Evolutionary conservation across 2,329 filamentous ascomycete genomes (phyloP).

Genomic region (Diaporthe australafricana): DNA sequence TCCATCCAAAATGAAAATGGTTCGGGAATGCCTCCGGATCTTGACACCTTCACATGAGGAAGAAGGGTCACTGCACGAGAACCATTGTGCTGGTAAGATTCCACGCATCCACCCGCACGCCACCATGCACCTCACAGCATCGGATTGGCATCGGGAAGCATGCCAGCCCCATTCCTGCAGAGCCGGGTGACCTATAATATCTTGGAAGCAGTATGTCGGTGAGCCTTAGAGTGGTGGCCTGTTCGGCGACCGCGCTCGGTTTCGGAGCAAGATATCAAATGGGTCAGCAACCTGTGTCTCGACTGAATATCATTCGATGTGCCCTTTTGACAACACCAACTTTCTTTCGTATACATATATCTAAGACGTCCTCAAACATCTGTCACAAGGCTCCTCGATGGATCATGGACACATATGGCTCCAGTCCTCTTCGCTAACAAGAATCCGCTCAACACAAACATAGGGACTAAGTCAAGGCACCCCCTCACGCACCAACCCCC

Average conservation of each 20-base stretch:
- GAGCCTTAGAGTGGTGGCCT: not conserved
- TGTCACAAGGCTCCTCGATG: not conserved
- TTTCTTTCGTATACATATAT: not conserved
- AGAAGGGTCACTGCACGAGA: not conserved
- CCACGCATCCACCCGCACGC: not conserved
- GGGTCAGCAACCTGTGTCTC: not conserved
- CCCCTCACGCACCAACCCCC: no score
- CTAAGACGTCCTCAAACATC: not conserved
- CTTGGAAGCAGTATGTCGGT: no score
- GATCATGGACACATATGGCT: not conserved
- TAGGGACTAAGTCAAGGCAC: no score
- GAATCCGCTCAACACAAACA: no score
- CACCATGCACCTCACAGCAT: not conserved
- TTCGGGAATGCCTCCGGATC: not conserved
- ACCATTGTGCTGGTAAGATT: not conserved
- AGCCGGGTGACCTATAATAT: not conserved
- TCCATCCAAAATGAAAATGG: not conserved
- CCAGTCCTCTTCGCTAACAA: no score
- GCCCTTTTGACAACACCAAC: no score
- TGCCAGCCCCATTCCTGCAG: not conserved
- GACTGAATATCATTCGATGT: not conserved
- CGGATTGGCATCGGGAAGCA: not conserved
- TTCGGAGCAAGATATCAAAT: not conserved
- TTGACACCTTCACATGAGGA: not conserved
- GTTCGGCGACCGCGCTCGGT: not conserved